Conservation (phyloP, 1,284 basidiomycete genomes). For the Austroboletus novae-zelandiae region DNA sequence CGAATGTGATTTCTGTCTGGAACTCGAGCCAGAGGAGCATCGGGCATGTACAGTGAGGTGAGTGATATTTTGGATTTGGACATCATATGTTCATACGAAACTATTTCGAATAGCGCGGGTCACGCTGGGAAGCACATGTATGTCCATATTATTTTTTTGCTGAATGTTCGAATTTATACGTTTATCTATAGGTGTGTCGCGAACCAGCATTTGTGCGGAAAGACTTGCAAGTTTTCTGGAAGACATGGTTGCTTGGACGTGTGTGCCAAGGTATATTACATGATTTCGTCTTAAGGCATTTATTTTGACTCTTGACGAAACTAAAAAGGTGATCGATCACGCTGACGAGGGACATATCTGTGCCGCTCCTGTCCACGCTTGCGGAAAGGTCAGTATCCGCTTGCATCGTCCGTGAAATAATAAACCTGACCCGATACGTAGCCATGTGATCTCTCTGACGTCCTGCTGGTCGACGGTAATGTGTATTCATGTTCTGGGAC, state of each 20-base stretch:
- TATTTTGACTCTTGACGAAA: not conserved
- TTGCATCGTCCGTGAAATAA: not conserved
- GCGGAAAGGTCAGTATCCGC: slow-evolving; percentile 43
- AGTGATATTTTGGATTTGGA: slow-evolving; percentile 14
- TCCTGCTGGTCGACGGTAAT: slow-evolving; percentile 33
- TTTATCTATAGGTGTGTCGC: slow-evolving; percentile 42
- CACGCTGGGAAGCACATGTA: slow-evolving; percentile 55
- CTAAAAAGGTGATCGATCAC: slow-evolving; percentile 42
- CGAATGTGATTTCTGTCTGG: slow-evolving; percentile 43
- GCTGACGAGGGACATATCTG: slow-evolving; percentile 50
- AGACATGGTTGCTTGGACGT: slow-evolving; percentile 46
- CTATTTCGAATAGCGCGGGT: slow-evolving; percentile 45
- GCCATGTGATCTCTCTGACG: slow-evolving; percentile 45
- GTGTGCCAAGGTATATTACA: slow-evolving; percentile 52
- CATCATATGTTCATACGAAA: no score
- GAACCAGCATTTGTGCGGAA: slow-evolving; percentile 50
- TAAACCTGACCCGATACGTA: slow-evolving; percentile 19
- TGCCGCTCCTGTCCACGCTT: slow-evolving; percentile 51
- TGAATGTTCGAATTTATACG: not conserved
- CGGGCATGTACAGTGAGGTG: slow-evolving; percentile 46
- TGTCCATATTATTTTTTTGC: slow-evolving; percentile 6
- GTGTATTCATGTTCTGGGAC: slow-evolving; percentile 41
- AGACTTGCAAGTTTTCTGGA: slow-evolving; percentile 41
- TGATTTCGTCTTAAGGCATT: not conserved
- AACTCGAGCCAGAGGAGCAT: slow-evolving; percentile 29